Evolutionary conservation across 306 rosid species (phyloP), one percentile per base, ranked within the genome.

Genomic region (Comarum palustre): DNA sequence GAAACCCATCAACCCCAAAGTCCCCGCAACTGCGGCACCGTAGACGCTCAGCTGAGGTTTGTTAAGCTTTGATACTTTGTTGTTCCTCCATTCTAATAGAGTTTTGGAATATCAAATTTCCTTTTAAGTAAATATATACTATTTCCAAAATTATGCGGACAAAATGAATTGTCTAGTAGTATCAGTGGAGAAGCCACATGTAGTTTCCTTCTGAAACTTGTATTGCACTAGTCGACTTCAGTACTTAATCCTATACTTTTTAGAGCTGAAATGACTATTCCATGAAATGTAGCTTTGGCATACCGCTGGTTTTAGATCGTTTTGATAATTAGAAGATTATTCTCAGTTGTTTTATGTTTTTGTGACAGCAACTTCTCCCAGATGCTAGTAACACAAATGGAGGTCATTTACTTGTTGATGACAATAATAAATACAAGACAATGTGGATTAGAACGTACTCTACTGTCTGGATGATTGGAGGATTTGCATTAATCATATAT

Each of bases 401-500:
- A 64, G 62, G 74, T 55, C 48, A 62, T 79, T 86, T 95, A 73
- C 97, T 94, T 82, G 96, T 88, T 75, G 12, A 94, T 78, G 99
- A 95, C 72, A 77, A 78, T 71, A 87, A 89, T 85, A 95, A 95
- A 80, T 95, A 95, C 85, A 90, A 81, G 83, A 84, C 97, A 25
- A 91, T 95, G 97, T 81, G 69, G 86, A 86, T 89, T 75, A 95
- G 99, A 55, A 87, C 97, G 47, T 86, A 86, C 78, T 95, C 99
- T 55, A 80, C 97, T 8, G 17, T 91, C 58, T 95, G 99, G 99
- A 95, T 95, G 99, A 95, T 95, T 76, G 99, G 93, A 69, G 96
- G 99, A 43, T 91, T 91, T 90, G 96, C 61, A 5, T 79, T 90
- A 50, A 78, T 78, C 65, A 88, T 95, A 69, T 95, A 91, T 71